Base-by-base conservation (phyloP, 1,284 basidiomycete species). In the Rhodofomes roseus region DNA sequence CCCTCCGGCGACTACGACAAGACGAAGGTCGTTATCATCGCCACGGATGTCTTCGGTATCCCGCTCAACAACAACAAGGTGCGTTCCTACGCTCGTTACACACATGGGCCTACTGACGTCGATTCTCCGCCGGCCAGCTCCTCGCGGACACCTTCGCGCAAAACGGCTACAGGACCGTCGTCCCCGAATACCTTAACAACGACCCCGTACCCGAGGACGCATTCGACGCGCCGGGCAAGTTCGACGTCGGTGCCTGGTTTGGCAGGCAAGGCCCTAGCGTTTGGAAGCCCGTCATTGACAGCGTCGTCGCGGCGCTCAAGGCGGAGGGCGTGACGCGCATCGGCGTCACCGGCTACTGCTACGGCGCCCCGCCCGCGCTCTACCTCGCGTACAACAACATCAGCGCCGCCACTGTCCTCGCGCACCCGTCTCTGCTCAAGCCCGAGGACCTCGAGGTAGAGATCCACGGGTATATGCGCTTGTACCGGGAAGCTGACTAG, bases 351-450 rank as follows among this genome's bases (percentile, higher is more conserved):
- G 87, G 87, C 1, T 90, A 84, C 75, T 91, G 90, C 77, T 87
- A 83, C 57, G 89, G 90, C 56, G 89, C 64, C 4, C 65, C 65
- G 11, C 46, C 61, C 14, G 62, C 59, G 52, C 89, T 90, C 68
- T 82, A 92, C 64, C 79, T 90, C 59, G 85, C 86, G 0, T 84
- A 88, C 64, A 85, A 89, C 5, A 76, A 79, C 59, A 63, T 76
- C 54, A 79, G 85, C 70, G 73, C 79, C 46, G 86, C 76, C 23
- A 78, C 77, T 4, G 82, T 81, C 27, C 77, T 81, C 59, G 71
- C 83, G 3, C 92, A 93, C 74, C 92, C 91, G 3, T 90, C 90
- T 2, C 74, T 87, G 4, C 79, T 93, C 62, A 63, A 86, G 55
- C 69, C 68, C n/a, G 81, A 73, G 1, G 85, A 87, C 71, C 74